Conservation (phyloP, 768 basidiomycete genomes). For the Mycena sanguinolenta region DNA sequence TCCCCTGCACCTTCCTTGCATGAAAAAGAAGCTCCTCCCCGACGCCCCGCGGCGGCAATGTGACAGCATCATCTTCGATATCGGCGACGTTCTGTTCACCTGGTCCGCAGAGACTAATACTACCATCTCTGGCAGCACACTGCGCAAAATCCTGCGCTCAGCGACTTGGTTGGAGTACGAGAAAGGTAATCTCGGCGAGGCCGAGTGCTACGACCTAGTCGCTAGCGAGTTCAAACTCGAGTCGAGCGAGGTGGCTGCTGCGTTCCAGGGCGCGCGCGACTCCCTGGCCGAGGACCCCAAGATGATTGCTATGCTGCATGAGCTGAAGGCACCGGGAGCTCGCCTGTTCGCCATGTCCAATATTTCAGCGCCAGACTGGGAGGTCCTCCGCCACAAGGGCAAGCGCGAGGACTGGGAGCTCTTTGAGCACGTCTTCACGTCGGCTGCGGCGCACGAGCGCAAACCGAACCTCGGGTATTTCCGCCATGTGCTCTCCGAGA, state of each 20-base stretch:
- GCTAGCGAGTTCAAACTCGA: constrained; percentile 45
- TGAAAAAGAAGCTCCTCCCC: background rate
- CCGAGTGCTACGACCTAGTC: constrained; percentile 48
- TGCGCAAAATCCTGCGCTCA: constrained; percentile 58
- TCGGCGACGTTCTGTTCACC: constrained; percentile 68
- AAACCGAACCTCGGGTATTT: constrained; percentile 60
- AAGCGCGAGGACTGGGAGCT: constrained; percentile 62
- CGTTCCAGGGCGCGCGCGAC: constrained; percentile 51
- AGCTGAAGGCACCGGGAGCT: constrained; percentile 51
- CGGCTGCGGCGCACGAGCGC: constrained; percentile 63
- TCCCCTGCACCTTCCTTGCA: background rate
- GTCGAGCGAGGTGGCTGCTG: constrained; percentile 44
- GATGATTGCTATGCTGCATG: constrained; percentile 49
- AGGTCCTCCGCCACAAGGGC: constrained; percentile 50
- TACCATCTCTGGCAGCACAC: constrained; percentile 52
- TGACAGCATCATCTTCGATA: constrained; percentile 58
- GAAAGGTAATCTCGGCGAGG: constrained; percentile 46
- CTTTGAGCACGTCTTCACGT: constrained; percentile 65
- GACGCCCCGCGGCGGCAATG: constrained; percentile 38
- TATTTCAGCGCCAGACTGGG: constrained; percentile 66
- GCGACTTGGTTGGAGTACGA: constrained; percentile 62
- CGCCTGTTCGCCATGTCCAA: constrained; percentile 71
- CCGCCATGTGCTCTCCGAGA: constrained; percentile 60
- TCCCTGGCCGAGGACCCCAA: constrained; percentile 47
- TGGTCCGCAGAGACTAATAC: constrained; percentile 65